phyloP scores from a whole-genome alignment of 2,329 filamentous ascomycete species.

The Purpureocillium lavendulum region DNA sequence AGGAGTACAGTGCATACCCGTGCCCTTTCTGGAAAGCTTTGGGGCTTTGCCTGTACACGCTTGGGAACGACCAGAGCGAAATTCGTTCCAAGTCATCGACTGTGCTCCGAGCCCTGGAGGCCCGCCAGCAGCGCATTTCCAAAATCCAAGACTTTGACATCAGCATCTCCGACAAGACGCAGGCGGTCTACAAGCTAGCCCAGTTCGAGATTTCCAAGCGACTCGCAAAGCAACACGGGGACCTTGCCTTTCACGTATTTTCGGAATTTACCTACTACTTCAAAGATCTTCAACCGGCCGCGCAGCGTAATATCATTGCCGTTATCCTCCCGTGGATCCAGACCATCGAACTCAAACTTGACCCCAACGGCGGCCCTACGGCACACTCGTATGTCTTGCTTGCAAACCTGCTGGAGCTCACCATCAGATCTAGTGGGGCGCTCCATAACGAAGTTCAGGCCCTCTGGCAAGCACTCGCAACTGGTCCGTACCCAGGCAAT shows the following conservation, averaged over 20 bases:
- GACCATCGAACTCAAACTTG: conserved; percentile 82
- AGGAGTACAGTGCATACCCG: conserved; percentile 73
- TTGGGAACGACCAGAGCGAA: conserved; percentile 85
- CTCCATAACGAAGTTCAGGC: conserved; percentile 96
- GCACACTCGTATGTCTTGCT: conserved; percentile 90
- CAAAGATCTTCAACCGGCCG: conserved; percentile 71
- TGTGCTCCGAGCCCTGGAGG: conserved; percentile 72
- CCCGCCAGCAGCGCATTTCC: conserved; percentile 68
- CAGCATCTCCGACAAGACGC: conserved; percentile 96
- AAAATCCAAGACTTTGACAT: conserved; percentile 97
- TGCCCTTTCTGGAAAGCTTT: conserved; percentile 87
- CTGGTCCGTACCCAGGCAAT: conserved; percentile 85
- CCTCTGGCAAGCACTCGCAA: conserved; percentile 92
- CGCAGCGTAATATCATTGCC: conserved; percentile 88
- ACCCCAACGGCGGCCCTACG: conserved; percentile 84
- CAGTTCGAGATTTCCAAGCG: conserved; percentile 95
- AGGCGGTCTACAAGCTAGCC: conserved; percentile 93
- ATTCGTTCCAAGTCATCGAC: conserved; percentile 83
- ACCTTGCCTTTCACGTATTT: conserved; percentile 87
- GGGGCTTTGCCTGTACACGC: conserved; percentile 79
- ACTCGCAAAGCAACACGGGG: conserved; percentile 78
- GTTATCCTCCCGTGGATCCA: conserved; percentile 96
- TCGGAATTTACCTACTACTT: conserved; percentile 94
- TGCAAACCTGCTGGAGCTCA: conserved; percentile 92
- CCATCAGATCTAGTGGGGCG: conserved; percentile 79